Evolutionary conservation across 2,329 filamentous ascomycete genomes (phyloP).

Genomic region (Podosphaera fusca): DNA sequence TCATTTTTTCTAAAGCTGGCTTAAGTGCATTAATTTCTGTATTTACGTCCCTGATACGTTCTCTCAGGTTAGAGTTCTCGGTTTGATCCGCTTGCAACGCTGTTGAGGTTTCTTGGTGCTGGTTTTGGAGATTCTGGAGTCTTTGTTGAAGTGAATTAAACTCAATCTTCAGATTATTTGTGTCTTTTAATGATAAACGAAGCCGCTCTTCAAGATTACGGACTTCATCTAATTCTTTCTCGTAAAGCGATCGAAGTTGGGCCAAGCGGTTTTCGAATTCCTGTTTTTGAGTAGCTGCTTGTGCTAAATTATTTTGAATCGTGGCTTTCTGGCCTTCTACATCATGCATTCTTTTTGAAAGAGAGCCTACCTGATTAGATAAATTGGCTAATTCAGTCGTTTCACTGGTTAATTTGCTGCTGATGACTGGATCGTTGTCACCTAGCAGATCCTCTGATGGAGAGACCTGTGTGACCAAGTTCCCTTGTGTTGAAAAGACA

Average conservation of each 20-base stretch:
- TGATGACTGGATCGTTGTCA: slow-evolving; percentile 70
- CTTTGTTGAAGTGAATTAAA: slow-evolving; percentile 62
- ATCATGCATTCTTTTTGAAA: slow-evolving; percentile 86
- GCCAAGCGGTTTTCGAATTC: slow-evolving; percentile 77
- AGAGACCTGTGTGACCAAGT: slow-evolving; percentile 21
- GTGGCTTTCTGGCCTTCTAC: slow-evolving; percentile 61
- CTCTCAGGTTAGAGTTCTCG: slow-evolving; percentile 68
- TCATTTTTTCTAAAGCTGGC: slow-evolving; percentile 80
- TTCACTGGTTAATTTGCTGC: slow-evolving; percentile 69
- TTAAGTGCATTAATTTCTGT: slow-evolving; percentile 63
- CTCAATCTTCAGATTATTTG: slow-evolving; percentile 62
- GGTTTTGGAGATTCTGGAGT: slow-evolving; percentile 57
- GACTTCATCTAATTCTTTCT: slow-evolving; percentile 77
- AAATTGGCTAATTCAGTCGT: slow-evolving; percentile 85
- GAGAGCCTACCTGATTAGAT: slow-evolving; percentile 78
- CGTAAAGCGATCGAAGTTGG: slow-evolving; percentile 70
- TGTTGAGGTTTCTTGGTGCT: slow-evolving; percentile 53
- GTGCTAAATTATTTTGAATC: slow-evolving; percentile 61
- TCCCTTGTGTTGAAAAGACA: slow-evolving; percentile 12
- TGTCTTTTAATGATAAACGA: slow-evolving; percentile 51
- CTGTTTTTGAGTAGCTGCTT: slow-evolving; percentile 66
- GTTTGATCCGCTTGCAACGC: slow-evolving; percentile 69
- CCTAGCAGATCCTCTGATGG: slow-evolving; percentile 69
- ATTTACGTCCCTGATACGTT: slow-evolving; percentile 67
- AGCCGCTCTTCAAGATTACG: slow-evolving; percentile 69